Evolutionary conservation across 352 stramenopile genomes (phyloP).

Genomic region (Bremia lactucae): DNA sequence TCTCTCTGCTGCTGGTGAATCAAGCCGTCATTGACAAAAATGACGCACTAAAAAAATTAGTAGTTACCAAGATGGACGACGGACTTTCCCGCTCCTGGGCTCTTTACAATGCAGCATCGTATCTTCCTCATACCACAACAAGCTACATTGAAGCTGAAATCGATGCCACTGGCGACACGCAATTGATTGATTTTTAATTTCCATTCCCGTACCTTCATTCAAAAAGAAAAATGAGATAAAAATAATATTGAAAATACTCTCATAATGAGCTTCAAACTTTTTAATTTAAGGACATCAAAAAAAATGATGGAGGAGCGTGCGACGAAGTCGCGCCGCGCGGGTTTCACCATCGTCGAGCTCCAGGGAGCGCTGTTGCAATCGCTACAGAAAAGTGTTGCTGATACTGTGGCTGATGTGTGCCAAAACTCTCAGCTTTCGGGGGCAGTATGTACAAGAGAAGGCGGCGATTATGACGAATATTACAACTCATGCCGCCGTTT

Average conservation of each 20-base stretch:
- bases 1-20: constrained; percentile 11
- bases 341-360: constrained; percentile 20
- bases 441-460: constrained; percentile 1
- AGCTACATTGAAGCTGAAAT: constrained; percentile 6
- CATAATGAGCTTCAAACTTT: neutral
- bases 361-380: constrained; percentile 27
- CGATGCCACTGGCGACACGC: neutral
- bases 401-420: constrained; percentile 43
- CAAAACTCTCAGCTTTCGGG: constrained; percentile 25
- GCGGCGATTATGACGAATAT: constrained; percentile 44
- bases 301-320: constrained; percentile 19
- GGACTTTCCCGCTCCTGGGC: constrained; percentile 28
- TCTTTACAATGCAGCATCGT: constrained; percentile 12
- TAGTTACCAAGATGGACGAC: constrained; percentile 22
- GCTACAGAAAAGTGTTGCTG: constrained; percentile 33
- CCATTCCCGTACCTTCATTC: no score
- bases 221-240: no score
- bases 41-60: constrained; percentile 20
- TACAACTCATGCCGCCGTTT: constrained; percentile 45
- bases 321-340: constrained; percentile 8
- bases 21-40: constrained; percentile 32
- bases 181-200: no score
- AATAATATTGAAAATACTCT: no score
- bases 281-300: neutral
- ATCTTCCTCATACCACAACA: neutral